These are phyloP conservation scores for Tetracladium maxilliforme DNA, from an alignment of 2,329 filamentous ascomycete genomes.

Conservation along the genomic window DNA sequence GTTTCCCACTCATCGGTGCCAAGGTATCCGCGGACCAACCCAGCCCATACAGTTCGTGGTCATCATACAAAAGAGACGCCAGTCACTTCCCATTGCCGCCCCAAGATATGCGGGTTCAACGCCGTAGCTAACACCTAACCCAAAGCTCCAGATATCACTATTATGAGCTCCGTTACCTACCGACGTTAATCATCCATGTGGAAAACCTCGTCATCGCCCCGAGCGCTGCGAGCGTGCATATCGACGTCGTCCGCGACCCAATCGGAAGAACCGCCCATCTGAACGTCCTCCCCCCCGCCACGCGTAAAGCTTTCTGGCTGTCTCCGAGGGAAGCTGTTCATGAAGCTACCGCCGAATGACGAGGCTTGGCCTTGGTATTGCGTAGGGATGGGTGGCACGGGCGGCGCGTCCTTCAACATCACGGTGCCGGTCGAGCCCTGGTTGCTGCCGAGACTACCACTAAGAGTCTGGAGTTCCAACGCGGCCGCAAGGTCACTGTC, in stretches of 20 bases:
- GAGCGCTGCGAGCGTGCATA: constrained; percentile 33
- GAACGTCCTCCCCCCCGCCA: constrained; percentile 43
- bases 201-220: constrained; percentile 4
- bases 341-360: too few relatives aligned
- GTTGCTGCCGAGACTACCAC: constrained; percentile 80
- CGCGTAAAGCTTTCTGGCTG: constrained; percentile 52
- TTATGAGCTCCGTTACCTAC: constrained; percentile 2
- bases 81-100: too few relatives aligned
- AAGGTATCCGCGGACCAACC: constrained; percentile 49
- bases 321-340: constrained; percentile 40
- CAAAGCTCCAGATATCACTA: constrained; percentile 5
- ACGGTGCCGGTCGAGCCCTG: constrained; percentile 47
- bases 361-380: constrained; percentile 55
- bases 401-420: constrained; percentile 64
- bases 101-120: too few relatives aligned
- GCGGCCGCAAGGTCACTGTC: constrained; percentile 70
- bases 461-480: constrained; percentile 72
- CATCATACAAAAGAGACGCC: constrained; percentile 8
- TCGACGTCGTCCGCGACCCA: constrained; percentile 52
- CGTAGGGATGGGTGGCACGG: constrained; percentile 74
- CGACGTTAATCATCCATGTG: constrained; percentile 2
- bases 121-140: background rate
- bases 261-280: constrained; percentile 52
- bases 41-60: constrained; percentile 25
- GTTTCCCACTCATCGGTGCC: constrained; percentile 61